phyloP scores from a whole-genome alignment of 345 rosid species.

The Dipteronia dyeriana region DNA sequence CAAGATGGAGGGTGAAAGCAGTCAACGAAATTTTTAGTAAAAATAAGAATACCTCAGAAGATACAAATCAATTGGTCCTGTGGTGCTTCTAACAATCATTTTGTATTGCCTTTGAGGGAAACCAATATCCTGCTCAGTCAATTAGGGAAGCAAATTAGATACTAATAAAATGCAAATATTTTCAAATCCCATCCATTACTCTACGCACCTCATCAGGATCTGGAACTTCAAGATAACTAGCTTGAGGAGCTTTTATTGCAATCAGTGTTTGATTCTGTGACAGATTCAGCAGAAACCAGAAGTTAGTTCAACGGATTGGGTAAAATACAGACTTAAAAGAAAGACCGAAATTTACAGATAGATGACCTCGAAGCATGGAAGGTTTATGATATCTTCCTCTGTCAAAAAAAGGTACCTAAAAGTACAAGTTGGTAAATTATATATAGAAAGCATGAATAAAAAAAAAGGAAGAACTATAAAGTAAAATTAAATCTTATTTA shows the following conservation, averaged over 20 bases:
- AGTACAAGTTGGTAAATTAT: constrained; percentile 12
- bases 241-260: constrained; percentile 71
- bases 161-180: neutral
- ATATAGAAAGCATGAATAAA: neutral
- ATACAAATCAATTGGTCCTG: constrained; percentile 65
- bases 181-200: neutral
- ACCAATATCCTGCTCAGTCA: constrained; percentile 45
- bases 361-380: constrained; percentile 65
- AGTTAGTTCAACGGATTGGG: constrained; percentile 1
- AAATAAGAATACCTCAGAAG: constrained; percentile 54
- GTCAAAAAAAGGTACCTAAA: constrained; percentile 63
- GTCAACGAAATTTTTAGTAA: neutral
- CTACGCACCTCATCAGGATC: constrained; percentile 68
- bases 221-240: constrained; percentile 71
- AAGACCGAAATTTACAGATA: constrained; percentile 18
- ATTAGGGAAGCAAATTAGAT: constrained; percentile 12
- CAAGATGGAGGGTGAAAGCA: neutral
- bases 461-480: neutral
- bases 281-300: neutral
- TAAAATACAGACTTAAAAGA: constrained; percentile 1
- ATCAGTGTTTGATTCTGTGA: constrained; percentile 61
- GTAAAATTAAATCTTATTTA: constrained; percentile 5
- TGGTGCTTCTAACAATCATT: constrained; percentile 65
- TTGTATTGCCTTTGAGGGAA: constrained; percentile 57
- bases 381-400: constrained; percentile 56